Percentiles rank a stretch among this genome's conserved stretches.
phyloP scores from a whole-genome alignment of 179 eudicot genomes.

The Beta corolliflora region DNA sequence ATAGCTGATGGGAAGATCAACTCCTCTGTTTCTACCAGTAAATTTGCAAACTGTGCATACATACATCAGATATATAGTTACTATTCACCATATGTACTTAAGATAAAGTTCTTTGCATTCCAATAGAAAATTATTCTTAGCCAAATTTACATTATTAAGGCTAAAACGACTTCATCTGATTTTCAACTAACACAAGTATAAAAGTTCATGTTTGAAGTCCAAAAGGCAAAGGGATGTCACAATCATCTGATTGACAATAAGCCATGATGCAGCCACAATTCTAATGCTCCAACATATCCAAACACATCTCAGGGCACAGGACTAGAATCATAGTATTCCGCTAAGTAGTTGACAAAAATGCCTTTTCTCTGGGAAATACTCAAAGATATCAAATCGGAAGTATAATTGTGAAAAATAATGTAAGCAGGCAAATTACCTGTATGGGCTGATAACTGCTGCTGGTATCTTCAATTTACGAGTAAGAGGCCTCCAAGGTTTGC shows the following conservation, averaged over 20 bases:
- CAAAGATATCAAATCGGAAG: background rate
- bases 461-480: constrained; percentile 54
- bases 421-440: constrained; percentile 31
- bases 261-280: background rate
- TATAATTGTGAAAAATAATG: constrained; percentile 1
- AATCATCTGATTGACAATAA: background rate
- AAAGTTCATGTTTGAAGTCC: background rate
- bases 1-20: background rate
- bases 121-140: background rate
- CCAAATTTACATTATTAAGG: background rate
- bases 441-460: constrained; percentile 52
- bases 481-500: constrained; percentile 58
- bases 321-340: background rate
- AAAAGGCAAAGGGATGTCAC: background rate
- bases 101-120: background rate
- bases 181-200: background rate
- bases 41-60: background rate
- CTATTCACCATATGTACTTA: background rate
- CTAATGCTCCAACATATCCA: background rate
- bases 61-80: background rate
- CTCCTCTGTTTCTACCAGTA: background rate
- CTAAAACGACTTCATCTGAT: background rate
- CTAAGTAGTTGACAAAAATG: no score
- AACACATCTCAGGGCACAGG: background rate
- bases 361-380: background rate